Conservation (phyloP, 2,329 filamentous ascomycete species). For the Westerdykella sp. region DNA sequence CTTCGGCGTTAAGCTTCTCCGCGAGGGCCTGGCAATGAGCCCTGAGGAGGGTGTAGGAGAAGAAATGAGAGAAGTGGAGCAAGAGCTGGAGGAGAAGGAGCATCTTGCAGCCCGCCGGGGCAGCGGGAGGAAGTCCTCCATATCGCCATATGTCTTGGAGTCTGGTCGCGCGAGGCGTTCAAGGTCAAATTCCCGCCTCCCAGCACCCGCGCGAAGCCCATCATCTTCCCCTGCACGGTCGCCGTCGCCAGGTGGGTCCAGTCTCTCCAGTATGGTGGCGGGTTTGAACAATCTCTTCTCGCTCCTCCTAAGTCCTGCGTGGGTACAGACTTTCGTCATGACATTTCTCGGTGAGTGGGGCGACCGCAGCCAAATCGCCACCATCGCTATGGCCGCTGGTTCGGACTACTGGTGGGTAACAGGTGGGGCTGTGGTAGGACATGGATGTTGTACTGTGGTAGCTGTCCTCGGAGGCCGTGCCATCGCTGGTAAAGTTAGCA, state of each 20-base stretch:
- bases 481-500: conserved; percentile 86
- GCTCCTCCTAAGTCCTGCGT: conserved; percentile 84
- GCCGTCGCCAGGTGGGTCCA: conserved; percentile 46
- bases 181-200: conserved; percentile 67
- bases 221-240: conserved; percentile 50
- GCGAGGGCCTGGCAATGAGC: conserved; percentile 83
- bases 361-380: conserved; percentile 94
- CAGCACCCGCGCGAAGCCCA: conserved; percentile 72
- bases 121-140: conserved; percentile 58
- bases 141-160: conserved; percentile 73
- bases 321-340: conserved; percentile 99
- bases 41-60: conserved; percentile 87
- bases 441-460: conserved; percentile 82
- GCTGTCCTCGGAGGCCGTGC: conserved; percentile 89
- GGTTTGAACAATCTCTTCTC: conserved; percentile 83
- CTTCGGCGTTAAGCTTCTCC: conserved; percentile 77
- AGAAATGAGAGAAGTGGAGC: conserved; percentile 96
- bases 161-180: conserved; percentile 70
- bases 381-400: conserved; percentile 96
- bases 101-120: conserved; percentile 61
- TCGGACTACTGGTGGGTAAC: conserved; percentile 99
- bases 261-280: conserved; percentile 48
- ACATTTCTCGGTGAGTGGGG: conserved; percentile 98
- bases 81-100: conserved; percentile 90
- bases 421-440: conserved; percentile 76